These are phyloP conservation scores for Pythium apleroticum DNA, from an alignment of 352 stramenopile genomes.

Conservation along the genomic window DNA sequence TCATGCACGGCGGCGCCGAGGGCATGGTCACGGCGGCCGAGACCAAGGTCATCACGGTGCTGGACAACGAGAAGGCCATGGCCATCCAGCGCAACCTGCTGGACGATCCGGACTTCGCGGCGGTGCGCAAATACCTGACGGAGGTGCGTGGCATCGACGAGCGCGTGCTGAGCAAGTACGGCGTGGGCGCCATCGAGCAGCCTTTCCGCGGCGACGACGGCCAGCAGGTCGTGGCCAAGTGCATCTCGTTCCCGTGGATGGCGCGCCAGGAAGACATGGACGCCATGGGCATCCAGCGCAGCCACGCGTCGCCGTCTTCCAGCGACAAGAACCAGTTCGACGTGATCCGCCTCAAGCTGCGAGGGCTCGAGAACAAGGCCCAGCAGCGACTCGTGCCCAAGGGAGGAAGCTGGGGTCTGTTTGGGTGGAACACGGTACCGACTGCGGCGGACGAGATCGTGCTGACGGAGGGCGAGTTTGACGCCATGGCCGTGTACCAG, in stretches of 20 bases:
- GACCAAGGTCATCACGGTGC: conserved; percentile 70
- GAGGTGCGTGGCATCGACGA: conserved; percentile 60
- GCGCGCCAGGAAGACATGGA: conserved; percentile 78
- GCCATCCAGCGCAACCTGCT: conserved; percentile 82
- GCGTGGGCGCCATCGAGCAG: conserved; percentile 87
- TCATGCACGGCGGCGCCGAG: conserved; percentile 36
- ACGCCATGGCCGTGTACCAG: conserved; percentile 98
- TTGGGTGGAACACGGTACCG: conserved; percentile 98
- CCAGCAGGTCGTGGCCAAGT: conserved; percentile 63
- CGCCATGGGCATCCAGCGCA: conserved; percentile 79
- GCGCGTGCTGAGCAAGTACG: conserved; percentile 86
- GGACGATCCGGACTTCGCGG: conserved; percentile 57
- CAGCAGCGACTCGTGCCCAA: conserved; percentile 88
- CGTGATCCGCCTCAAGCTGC: conserved; percentile 83
- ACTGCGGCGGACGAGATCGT: conserved; percentile 89
- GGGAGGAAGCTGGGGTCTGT: conserved; percentile 96
- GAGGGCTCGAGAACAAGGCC: conserved; percentile 82
- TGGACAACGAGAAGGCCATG: conserved; percentile 85
- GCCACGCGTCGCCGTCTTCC: conserved; percentile 27
- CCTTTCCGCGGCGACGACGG: conserved; percentile 71
- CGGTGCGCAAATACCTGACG: conserved; percentile 74
- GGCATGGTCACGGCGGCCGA: conserved; percentile 12
- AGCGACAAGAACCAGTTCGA: conserved; percentile 80
- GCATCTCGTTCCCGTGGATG: conserved; percentile 97
- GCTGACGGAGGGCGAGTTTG: conserved; percentile 97